These are phyloP conservation scores for Metschnikowia chrysomelidarum DNA, from an alignment of 805 yeast genomes.

Conservation along the genomic window DNA sequence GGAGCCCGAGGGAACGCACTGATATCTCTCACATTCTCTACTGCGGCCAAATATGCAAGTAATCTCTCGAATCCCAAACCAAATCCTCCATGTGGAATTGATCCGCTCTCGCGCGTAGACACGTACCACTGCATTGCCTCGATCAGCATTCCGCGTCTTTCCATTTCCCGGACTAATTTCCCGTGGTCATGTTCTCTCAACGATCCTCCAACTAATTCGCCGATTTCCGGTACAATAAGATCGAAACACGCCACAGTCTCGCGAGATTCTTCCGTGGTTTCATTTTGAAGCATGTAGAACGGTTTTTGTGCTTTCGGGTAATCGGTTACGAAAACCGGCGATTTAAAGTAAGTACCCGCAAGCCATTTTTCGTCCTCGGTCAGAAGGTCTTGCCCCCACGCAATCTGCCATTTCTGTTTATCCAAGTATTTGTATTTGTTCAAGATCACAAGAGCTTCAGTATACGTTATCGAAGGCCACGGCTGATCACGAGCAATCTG, in stretches of 20 bases:
- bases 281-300: slow-evolving; percentile 78
- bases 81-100: slow-evolving; percentile 94
- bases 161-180: slow-evolving; percentile 48
- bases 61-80: slow-evolving; percentile 94
- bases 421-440: slow-evolving; percentile 45
- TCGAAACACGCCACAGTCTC: slow-evolving; percentile 87
- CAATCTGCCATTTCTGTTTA: slow-evolving; percentile 23
- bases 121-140: slow-evolving; percentile 77
- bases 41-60: slow-evolving; percentile 65
- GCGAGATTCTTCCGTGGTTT: slow-evolving; percentile 7
- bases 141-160: slow-evolving; percentile 52
- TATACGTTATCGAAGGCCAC: slow-evolving; percentile 76
- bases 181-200: slow-evolving; percentile 72
- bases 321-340: slow-evolving; percentile 86
- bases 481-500: slow-evolving; percentile 37
- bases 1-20: slow-evolving; percentile 83
- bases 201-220: slow-evolving; percentile 94
- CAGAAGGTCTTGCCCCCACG: slow-evolving; percentile 73
- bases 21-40: slow-evolving; percentile 81
- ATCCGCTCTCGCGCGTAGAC: slow-evolving; percentile 69
- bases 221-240: slow-evolving; percentile 83
- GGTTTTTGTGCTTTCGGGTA: slow-evolving; percentile 82
- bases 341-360: slow-evolving; percentile 62
- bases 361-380: slow-evolving; percentile 93
- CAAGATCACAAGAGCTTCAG: slow-evolving; percentile 62